phyloP scores from a whole-genome alignment of 805 yeast species.

The Suhomyces sp. region DNA sequence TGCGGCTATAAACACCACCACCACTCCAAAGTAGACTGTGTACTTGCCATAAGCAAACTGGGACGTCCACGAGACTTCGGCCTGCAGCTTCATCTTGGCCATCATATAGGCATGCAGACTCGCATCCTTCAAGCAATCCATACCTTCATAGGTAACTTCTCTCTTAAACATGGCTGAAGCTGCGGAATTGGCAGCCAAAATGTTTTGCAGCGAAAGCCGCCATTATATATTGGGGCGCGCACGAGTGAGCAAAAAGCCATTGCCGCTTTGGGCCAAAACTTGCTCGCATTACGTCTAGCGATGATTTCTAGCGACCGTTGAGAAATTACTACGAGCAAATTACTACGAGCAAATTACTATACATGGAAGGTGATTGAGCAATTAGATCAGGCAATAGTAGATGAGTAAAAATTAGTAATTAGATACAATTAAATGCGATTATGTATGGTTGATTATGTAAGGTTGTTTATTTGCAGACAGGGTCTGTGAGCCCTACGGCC shows the following conservation, averaged over 20 bases:
- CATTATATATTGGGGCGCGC: not conserved
- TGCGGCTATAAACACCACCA: constrained; percentile 29
- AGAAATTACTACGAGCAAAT: not conserved
- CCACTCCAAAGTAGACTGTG: constrained; percentile 40
- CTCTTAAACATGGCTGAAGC: constrained; percentile 7
- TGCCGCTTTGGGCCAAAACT: not conserved
- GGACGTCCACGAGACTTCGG: constrained; percentile 24
- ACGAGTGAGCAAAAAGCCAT: not conserved
- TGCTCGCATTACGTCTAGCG: constrained; percentile 2
- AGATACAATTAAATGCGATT: no score
- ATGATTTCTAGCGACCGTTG: not conserved
- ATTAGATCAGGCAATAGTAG: not conserved
- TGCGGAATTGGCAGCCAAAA: constrained; percentile 2
- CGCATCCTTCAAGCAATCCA: constrained; percentile 36
- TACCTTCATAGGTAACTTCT: constrained; percentile 27
- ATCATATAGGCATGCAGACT: constrained; percentile 19
- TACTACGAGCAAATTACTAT: not conserved
- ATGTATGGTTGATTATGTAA: no score
- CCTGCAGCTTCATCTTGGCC: constrained; percentile 25
- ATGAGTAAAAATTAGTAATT: no score
- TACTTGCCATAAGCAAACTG: constrained; percentile 34
- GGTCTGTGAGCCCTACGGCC: constrained; percentile 44
- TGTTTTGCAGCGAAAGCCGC: not conserved
- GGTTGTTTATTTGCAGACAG: constrained; percentile 4
- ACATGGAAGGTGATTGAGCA: not conserved